phyloP scores from a whole-genome alignment of 78 protist species.

The Anaeramoeba ignava region DNA sequence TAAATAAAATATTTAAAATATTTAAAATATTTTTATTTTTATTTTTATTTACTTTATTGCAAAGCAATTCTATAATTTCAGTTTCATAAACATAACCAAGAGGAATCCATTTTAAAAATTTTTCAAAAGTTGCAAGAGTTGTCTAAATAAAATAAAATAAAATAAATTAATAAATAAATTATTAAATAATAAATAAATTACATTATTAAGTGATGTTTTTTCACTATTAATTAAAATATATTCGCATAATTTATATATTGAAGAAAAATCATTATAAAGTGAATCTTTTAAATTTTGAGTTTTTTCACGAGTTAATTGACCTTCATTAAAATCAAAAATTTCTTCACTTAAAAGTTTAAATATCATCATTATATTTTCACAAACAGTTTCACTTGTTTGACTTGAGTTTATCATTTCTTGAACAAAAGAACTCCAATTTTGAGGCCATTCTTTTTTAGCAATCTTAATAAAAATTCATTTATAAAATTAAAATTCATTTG shows the following conservation, averaged over 20 bases:
- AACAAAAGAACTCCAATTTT: slow-evolving; percentile 82
- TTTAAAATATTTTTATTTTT: too few relatives aligned
- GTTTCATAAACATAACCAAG: slow-evolving; percentile 84
- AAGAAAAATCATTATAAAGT: slow-evolving; percentile 67
- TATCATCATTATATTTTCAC: slow-evolving; percentile 88
- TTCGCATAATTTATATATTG: slow-evolving; percentile 41
- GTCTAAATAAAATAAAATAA: too few relatives aligned
- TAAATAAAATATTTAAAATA: too few relatives aligned
- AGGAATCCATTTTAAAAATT: too few relatives aligned
- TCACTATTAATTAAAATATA: slow-evolving; percentile 9
- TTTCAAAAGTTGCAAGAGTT: too few relatives aligned
- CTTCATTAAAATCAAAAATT: slow-evolving; percentile 2
- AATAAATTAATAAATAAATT: too few relatives aligned
- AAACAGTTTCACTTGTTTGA: slow-evolving; percentile 61
- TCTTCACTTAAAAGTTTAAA: slow-evolving; percentile 47
- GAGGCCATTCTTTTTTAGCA: slow-evolving; percentile 94
- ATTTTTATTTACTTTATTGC: neutral
- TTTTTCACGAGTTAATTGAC: slow-evolving; percentile 23
- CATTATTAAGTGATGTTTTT: slow-evolving; percentile 39
- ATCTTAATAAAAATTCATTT: slow-evolving; percentile 64
- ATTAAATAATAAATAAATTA: too few relatives aligned
- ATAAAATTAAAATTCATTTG: too few relatives aligned
- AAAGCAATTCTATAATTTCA: slow-evolving; percentile 20
- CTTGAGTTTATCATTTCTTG: slow-evolving; percentile 71
- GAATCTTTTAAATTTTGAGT: slow-evolving; percentile 51